phyloP scores from a whole-genome alignment of 164 flowering plant species.

The Magnolia sinica region DNA sequence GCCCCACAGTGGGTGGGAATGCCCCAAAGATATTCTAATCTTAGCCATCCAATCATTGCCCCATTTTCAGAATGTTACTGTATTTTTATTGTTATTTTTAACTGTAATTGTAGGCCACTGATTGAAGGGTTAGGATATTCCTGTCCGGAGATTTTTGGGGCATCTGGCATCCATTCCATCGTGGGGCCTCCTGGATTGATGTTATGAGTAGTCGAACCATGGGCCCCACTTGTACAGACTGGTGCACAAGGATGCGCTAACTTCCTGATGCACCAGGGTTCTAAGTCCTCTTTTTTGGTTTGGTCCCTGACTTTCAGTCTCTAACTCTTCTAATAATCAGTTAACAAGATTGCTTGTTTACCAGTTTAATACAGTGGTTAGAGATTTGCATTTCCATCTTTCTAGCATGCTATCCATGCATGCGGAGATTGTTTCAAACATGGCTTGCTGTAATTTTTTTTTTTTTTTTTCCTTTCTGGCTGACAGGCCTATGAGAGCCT shows the following conservation, averaged over 20 bases:
- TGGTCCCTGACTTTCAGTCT: no score
- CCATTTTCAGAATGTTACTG: background rate
- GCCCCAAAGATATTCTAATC: no score
- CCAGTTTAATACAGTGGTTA: background rate
- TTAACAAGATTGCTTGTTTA: background rate
- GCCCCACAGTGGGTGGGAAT: no score
- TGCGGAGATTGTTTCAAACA: background rate
- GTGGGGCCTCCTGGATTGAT: background rate
- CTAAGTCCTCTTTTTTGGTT: no score
- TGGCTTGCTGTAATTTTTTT: no score
- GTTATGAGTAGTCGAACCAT: background rate
- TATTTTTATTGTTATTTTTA: no score
- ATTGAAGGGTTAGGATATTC: background rate
- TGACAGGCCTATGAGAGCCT: conserved; percentile 83
- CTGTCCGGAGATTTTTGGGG: background rate
- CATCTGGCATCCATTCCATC: background rate
- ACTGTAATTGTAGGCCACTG: background rate
- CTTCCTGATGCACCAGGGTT: background rate
- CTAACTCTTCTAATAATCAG: background rate
- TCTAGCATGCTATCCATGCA: background rate
- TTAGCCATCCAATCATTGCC: background rate
- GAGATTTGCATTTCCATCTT: background rate
- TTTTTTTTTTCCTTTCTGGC: background rate
- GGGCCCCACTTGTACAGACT: background rate
- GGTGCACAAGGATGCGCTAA: background rate